Base-by-base conservation (phyloP, 768 basidiomycete genomes). In the Amanita brunnescens region DNA sequence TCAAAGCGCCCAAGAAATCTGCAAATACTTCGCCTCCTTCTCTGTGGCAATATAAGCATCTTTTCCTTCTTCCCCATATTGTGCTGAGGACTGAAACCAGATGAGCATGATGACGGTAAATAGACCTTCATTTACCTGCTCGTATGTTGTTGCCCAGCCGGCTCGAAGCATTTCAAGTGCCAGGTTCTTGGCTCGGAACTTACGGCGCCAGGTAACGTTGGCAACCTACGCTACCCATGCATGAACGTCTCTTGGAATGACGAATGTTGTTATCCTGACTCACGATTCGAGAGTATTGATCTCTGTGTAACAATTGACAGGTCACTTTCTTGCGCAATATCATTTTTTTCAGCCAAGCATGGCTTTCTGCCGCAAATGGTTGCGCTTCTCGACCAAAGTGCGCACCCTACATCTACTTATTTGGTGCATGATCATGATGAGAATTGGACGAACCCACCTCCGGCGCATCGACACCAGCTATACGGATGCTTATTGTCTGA, bases 381-480 rank as follows among this genome's bases (percentile, higher is more conserved):
- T 96, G 93, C 0, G 78, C 79, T 8, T 82, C 79, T 45, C 81
- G 79, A 18, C 94, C 94, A 56, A 92, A 95, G 64, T 96, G 88
- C 0, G 83, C 72, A n/a, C 73, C 78, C 89, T 91, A 51, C 6
- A 41, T 18, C 35, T 49, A 10, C 52, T n/a, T n/a, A n/a, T n/a
- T 39, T 2, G 37, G n/a, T 53, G 6, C 20, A 32, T 46, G 13
- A 10, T 24, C 26, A 49, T 47, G 26, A 45, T n/a, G 16, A 14
- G 5, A 45, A 33, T 16, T 26, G n/a, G 14, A 33, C 3, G 21
- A 38, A 48, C 62, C 26, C 57, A 87, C 91, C 74, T 98, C 94
- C 0, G 94, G 94, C 1, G 94, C 94, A 62, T 98, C 94, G 4
- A 92, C 81, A 0, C 91, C 94, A 12, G 89, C 89, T 24, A 98